These are phyloP conservation scores for Fusarium staphyleae DNA, from an alignment of 2,329 filamentous ascomycete species.

Conservation along the genomic window DNA sequence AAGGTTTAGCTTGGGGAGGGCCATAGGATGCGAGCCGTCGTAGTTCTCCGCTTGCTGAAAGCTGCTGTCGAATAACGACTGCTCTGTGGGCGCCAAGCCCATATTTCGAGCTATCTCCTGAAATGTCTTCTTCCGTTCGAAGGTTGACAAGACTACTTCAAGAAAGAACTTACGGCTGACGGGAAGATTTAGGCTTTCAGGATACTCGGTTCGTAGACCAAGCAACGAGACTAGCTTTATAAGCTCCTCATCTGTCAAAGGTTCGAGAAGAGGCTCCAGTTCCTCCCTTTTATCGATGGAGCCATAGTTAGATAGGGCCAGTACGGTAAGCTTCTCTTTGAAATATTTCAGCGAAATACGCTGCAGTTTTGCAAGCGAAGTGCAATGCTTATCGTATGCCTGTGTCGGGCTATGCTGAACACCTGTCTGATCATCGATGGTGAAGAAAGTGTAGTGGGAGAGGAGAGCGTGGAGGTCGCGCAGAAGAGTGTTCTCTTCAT, in stretches of 20 bases:
- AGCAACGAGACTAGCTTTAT: slow-evolving; percentile 72
- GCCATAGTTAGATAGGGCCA: slow-evolving; percentile 91
- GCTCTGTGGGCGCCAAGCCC: slow-evolving; percentile 83
- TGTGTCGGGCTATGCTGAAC: slow-evolving; percentile 74
- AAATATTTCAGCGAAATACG: slow-evolving; percentile 80
- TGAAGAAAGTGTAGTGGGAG: slow-evolving; percentile 85
- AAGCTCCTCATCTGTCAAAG: slow-evolving; percentile 78
- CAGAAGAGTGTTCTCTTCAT: slow-evolving; percentile 77
- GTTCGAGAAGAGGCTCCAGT: slow-evolving; percentile 75
- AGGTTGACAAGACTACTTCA: slow-evolving; percentile 76
- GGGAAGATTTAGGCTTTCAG: slow-evolving; percentile 69
- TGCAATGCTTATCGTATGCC: slow-evolving; percentile 82
- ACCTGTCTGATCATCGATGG: slow-evolving; percentile 90
- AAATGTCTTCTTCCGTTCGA: slow-evolving; percentile 82
- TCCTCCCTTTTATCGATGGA: slow-evolving; percentile 83
- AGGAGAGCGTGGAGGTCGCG: slow-evolving; percentile 83
- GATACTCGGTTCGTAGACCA: slow-evolving; percentile 83
- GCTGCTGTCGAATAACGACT: slow-evolving; percentile 77
- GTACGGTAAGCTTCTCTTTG: slow-evolving; percentile 86
- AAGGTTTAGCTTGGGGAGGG: slow-evolving; percentile 91
- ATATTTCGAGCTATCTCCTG: slow-evolving; percentile 78
- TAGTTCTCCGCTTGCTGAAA: slow-evolving; percentile 85
- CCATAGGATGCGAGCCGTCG: slow-evolving; percentile 84
- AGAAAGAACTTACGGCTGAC: slow-evolving; percentile 69
- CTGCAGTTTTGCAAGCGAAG: slow-evolving; percentile 79